Percentiles rank a stretch among this genome's conserved stretches.
Evolutionary conservation across 768 basidiomycete species (phyloP).

Genomic region (Lactarius indigo): DNA sequence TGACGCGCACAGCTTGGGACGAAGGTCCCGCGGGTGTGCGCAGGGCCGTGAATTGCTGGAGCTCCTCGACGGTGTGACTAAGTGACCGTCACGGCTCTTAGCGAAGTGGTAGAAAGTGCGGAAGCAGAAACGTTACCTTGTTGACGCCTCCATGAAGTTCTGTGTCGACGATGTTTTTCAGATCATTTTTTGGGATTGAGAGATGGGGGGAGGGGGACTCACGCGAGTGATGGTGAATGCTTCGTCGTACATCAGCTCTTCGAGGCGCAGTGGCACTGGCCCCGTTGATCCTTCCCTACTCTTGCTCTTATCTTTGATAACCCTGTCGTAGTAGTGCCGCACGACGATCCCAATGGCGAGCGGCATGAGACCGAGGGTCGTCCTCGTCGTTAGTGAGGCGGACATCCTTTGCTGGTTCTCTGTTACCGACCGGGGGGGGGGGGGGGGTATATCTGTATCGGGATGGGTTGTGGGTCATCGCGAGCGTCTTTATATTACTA

Average conservation of each 20-base stretch:
- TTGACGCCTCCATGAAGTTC: not conserved
- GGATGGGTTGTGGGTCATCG: not conserved
- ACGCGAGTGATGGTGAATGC: not conserved
- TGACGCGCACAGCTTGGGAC: slow-evolving; percentile 64
- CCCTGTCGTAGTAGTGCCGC: not conserved
- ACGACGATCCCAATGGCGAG: not conserved
- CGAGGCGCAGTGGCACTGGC: not conserved
- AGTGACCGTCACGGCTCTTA: not conserved
- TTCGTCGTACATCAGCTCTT: not conserved
- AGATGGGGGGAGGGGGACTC: not conserved
- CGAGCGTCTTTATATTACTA: not conserved
- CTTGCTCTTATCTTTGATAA: not conserved
- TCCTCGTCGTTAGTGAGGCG: not conserved
- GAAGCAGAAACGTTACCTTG: not conserved
- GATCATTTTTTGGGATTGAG: not conserved
- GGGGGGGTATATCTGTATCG: not conserved
- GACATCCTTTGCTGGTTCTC: not conserved
- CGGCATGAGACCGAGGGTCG: not conserved
- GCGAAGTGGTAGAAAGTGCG: too few relatives aligned
- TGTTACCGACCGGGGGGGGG: not conserved
- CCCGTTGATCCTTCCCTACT: not conserved
- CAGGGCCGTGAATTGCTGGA: slow-evolving; percentile 75
- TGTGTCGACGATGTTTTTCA: not conserved
- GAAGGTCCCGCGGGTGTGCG: slow-evolving; percentile 83
- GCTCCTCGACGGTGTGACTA: slow-evolving; percentile 47